Conservation (phyloP, 495 filamentous ascomycete species). For the Penicillium lividum region DNA sequence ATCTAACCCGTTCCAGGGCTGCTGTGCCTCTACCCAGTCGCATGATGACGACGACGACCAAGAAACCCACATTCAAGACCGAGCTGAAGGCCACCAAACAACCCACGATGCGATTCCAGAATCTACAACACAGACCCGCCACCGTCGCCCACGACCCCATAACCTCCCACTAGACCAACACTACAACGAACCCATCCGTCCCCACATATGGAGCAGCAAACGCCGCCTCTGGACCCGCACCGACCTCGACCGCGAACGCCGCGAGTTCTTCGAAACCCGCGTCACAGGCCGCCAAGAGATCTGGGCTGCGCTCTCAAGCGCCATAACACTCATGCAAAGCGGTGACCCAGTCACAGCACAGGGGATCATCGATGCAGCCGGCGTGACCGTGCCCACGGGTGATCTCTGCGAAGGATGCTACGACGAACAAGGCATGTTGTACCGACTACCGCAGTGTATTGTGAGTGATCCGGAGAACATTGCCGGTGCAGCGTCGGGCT, state of each 20-base stretch:
- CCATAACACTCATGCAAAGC: slow-evolving; percentile 62
- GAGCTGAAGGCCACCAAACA: slow-evolving; percentile 10
- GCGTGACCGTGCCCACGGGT: slow-evolving; percentile 74
- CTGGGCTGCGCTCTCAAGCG: slow-evolving; percentile 72
- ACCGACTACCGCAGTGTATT: slow-evolving; percentile 73
- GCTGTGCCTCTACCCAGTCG: slow-evolving; percentile 42
- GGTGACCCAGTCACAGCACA: slow-evolving; percentile 73
- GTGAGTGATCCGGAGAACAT: slow-evolving; percentile 76
- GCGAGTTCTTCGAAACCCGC: slow-evolving; percentile 81
- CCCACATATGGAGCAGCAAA: slow-evolving; percentile 53
- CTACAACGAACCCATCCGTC: slow-evolving; percentile 52
- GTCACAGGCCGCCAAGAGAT: slow-evolving; percentile 74
- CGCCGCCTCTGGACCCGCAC: slow-evolving; percentile 53
- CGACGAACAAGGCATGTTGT: slow-evolving; percentile 74
- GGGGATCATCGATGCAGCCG: slow-evolving; percentile 71
- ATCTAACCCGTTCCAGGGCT: slow-evolving; percentile 31
- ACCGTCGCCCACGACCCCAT: slow-evolving; percentile 20
- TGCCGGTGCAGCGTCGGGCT: slow-evolving; percentile 15
- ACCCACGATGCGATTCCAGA: slow-evolving; percentile 13
- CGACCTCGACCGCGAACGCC: slow-evolving; percentile 50
- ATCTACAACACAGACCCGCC: slow-evolving; percentile 1
- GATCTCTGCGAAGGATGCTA: slow-evolving; percentile 74
- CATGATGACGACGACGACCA: slow-evolving; percentile 31
- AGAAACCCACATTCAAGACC: slow-evolving; percentile 20
- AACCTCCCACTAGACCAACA: slow-evolving; percentile 42